Evolutionary conservation across 176 grass and related monocot genomes (phyloP).

Genomic region (Aegilops sharonensis): DNA sequence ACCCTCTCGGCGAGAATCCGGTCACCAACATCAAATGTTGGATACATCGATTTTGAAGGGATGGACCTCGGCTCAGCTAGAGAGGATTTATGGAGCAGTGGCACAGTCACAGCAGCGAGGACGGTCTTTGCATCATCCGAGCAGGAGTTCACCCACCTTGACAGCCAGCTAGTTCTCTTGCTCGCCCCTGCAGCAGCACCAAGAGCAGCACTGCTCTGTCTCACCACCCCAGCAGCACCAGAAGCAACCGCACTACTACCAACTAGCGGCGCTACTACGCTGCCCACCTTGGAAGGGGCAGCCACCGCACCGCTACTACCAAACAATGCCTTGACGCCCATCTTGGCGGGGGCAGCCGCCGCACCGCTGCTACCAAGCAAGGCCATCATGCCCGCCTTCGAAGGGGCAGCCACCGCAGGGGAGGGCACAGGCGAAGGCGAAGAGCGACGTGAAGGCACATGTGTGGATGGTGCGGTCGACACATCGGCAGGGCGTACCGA

Average conservation of each 20-base stretch:
- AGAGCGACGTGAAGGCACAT: background rate
- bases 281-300: constrained; percentile 36
- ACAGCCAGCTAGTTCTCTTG: constrained; percentile 67
- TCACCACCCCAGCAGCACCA: constrained; percentile 29
- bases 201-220: constrained; percentile 21
- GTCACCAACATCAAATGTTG: constrained; percentile 94
- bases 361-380: background rate
- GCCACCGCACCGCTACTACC: constrained; percentile 6
- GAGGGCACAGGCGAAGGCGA: constrained; percentile 38
- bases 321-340: constrained; percentile 16
- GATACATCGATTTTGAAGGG: constrained; percentile 92
- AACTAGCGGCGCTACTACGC: constrained; percentile 13
- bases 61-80: constrained; percentile 87
- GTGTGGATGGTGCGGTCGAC: background rate
- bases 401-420: constrained; percentile 38
- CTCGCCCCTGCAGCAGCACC: constrained; percentile 8
- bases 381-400: constrained; percentile 32
- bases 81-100: constrained; percentile 67
- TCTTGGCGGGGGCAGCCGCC: constrained; percentile 38
- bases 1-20: constrained; percentile 96
- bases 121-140: constrained; percentile 88
- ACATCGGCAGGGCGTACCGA: constrained; percentile 17
- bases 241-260: background rate
- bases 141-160: constrained; percentile 76
- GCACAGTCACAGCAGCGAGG: constrained; percentile 79